Evolutionary conservation across 129 eudicot genomes (phyloP).

Genomic region (Chrysanthemum makinoi): DNA sequence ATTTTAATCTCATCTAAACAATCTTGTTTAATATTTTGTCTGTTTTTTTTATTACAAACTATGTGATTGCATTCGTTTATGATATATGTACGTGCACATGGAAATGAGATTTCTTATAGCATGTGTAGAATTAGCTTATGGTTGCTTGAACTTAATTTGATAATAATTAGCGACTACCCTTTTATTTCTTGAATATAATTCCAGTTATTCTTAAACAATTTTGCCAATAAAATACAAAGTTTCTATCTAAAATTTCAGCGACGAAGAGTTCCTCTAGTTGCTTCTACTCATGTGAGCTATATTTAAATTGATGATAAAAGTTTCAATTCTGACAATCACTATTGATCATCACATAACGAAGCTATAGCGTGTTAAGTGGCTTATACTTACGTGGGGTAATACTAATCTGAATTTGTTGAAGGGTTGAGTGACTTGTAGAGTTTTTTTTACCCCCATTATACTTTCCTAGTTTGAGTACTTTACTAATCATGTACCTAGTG

Average conservation of each 20-base stretch:
- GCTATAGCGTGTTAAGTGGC: too few relatives aligned
- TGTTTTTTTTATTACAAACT: background rate
- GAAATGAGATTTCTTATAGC: background rate
- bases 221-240: background rate
- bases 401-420: too few relatives aligned
- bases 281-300: background rate
- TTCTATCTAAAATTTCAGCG: background rate
- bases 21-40: background rate
- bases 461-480: too few relatives aligned
- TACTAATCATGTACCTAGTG: too few relatives aligned
- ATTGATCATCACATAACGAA: too few relatives aligned
- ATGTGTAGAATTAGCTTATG: background rate
- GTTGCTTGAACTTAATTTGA: slow-evolving; percentile 8
- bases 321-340: too few relatives aligned
- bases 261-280: slow-evolving; percentile 4
- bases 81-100: background rate
- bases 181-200: background rate
- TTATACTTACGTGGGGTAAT: too few relatives aligned
- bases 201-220: slow-evolving; percentile 18
- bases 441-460: too few relatives aligned
- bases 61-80: too few relatives aligned
- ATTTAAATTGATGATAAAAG: too few relatives aligned
- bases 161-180: background rate
- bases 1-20: slow-evolving; percentile 1
- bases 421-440: too few relatives aligned